Conservation (phyloP, 305 asterid species). For the Lippia alba region DNA sequence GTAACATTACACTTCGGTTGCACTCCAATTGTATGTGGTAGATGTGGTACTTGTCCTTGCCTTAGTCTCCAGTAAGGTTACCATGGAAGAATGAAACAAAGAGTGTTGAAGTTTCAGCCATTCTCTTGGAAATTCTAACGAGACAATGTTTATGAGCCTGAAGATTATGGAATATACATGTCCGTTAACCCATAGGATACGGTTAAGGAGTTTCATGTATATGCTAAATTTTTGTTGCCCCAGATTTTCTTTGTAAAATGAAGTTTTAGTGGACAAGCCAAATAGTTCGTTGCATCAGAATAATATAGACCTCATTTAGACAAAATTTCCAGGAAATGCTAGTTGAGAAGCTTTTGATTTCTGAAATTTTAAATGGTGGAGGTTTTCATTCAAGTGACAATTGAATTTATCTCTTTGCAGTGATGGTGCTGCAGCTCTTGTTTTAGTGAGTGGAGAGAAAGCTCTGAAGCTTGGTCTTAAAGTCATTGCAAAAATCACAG, state of each 20-base stretch:
- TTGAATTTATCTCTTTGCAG: slow-evolving; percentile 42
- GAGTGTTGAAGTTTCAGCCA: neutral
- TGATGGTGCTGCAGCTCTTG: slow-evolving; percentile 85
- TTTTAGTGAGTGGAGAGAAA: slow-evolving; percentile 76
- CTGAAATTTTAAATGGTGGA: too few relatives aligned
- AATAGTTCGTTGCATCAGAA: too few relatives aligned
- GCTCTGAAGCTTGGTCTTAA: slow-evolving; percentile 63
- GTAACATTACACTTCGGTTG: neutral
- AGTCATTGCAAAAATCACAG: slow-evolving; percentile 71
- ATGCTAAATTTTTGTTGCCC: neutral
- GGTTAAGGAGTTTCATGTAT: slow-evolving; percentile 3
- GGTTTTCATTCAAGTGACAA: slow-evolving; percentile 7
- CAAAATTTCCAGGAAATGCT: too few relatives aligned
- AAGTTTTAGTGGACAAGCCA: neutral
- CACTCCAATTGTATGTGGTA: neutral
- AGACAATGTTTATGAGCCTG: neutral
- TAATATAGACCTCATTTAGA: too few relatives aligned
- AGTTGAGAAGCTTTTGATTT: too few relatives aligned
- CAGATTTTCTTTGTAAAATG: neutral
- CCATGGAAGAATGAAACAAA: neutral
- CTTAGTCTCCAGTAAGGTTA: neutral
- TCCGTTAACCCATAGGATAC: neutral
- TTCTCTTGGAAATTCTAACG: neutral
- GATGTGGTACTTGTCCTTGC: neutral
- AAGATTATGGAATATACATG: neutral